phyloP scores from a whole-genome alignment of 169 alveolate genomes.

The Plasmodium knowlesi region DNA sequence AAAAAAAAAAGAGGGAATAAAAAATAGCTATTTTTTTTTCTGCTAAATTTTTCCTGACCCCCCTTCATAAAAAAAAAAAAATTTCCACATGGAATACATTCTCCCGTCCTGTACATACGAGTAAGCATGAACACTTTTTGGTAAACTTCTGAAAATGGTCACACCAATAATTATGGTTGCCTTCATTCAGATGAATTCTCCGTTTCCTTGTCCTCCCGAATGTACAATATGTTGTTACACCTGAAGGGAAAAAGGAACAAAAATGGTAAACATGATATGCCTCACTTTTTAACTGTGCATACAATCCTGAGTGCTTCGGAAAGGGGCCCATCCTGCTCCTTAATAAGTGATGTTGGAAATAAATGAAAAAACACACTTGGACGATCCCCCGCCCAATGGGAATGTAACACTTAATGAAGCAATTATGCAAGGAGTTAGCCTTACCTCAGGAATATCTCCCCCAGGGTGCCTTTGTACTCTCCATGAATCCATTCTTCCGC shows the following conservation, averaged over 20 bases:
- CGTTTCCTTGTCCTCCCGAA: conserved; percentile 86
- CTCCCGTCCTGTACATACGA: background rate
- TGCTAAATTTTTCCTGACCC: no score
- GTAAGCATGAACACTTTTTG: background rate
- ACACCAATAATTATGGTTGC: background rate
- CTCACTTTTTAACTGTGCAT: background rate
- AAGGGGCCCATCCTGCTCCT: background rate
- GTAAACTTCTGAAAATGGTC: background rate
- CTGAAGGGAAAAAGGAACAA: conserved; percentile 43
- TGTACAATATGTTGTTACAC: conserved; percentile 90
- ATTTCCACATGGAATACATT: background rate
- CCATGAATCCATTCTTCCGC: conserved; percentile 96
- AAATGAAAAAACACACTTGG: background rate
- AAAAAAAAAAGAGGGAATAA: no score
- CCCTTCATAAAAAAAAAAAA: no score
- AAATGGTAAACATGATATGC: background rate
- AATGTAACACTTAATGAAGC: background rate
- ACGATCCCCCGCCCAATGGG: background rate
- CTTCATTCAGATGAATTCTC: conserved; percentile 75
- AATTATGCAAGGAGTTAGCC: background rate
- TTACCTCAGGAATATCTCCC: conserved; percentile 88
- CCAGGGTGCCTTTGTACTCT: conserved; percentile 91
- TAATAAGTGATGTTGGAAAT: background rate
- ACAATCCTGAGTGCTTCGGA: background rate
- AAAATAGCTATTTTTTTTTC: no score